Conservation (phyloP, 768 basidiomycete species). For the Pulveroboletus sp. region DNA sequence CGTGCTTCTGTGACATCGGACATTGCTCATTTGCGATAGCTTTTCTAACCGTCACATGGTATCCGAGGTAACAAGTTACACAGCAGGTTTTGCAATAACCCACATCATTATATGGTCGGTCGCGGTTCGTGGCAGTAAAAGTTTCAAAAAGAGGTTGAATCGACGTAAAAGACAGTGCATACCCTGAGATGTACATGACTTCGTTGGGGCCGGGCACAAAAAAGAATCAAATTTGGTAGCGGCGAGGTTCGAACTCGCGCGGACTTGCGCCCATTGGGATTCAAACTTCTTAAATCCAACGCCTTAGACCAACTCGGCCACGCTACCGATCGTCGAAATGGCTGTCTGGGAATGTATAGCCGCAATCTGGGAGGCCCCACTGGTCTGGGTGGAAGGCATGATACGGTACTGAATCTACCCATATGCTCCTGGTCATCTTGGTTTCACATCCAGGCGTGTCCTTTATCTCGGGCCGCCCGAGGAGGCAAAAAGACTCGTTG, state of each 20-base stretch:
- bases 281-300: conserved; percentile 80
- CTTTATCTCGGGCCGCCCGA: too few species aligned
- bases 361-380: neutral
- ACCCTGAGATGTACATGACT: neutral
- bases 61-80: neutral
- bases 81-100: neutral
- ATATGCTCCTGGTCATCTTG: too few species aligned
- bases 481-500: too few species aligned
- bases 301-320: conserved; percentile 91
- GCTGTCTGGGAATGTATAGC: neutral
- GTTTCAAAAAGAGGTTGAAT: neutral
- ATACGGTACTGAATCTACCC: too few species aligned
- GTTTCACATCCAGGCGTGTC: too few species aligned
- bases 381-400: too few species aligned
- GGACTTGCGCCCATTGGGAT: conserved; percentile 80
- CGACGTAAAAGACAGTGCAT: neutral
- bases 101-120: neutral
- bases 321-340: conserved; percentile 42
- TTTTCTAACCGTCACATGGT: conserved; percentile 18
- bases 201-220: neutral
- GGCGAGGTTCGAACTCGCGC: conserved; percentile 92
- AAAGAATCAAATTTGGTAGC: conserved; percentile 46
- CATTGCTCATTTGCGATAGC: conserved; percentile 17
- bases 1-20: neutral
- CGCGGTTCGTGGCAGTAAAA: neutral